Percentiles rank a stretch among this genome's conserved stretches.
Evolutionary conservation across 192 early-diverging fungal species (phyloP).

Genomic region (Gamsiella multidivaricata): DNA sequence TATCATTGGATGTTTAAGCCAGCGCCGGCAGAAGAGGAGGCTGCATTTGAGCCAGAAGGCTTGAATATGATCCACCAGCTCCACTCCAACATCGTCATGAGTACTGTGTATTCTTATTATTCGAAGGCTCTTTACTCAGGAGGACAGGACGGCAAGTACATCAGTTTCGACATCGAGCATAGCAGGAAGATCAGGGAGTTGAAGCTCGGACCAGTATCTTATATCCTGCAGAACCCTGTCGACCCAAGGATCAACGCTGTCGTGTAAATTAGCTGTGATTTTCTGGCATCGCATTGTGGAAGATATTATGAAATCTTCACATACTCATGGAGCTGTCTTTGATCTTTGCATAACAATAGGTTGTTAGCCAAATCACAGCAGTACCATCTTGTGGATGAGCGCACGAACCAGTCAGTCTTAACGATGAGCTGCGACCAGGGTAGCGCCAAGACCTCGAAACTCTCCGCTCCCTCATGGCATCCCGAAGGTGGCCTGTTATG

Average conservation of each 20-base stretch:
- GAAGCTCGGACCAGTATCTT: slow-evolving; percentile 2
- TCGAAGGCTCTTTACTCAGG: slow-evolving; percentile 21
- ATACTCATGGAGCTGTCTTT: background rate
- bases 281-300: too few relatives aligned
- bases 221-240: slow-evolving; percentile 26
- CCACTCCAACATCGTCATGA: slow-evolving; percentile 6
- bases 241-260: slow-evolving; percentile 34
- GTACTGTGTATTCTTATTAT: slow-evolving; percentile 10
- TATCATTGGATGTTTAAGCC: slow-evolving; percentile 28
- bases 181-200: background rate
- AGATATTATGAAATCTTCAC: too few relatives aligned
- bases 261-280: slow-evolving; percentile 24
- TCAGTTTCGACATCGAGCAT: slow-evolving; percentile 17
- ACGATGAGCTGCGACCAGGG: slow-evolving; percentile 4
- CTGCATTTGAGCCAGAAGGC: background rate
- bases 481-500: slow-evolving; percentile 35
- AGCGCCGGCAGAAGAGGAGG: background rate
- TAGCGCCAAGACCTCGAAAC: background rate
- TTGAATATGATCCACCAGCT: slow-evolving; percentile 2
- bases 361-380: background rate
- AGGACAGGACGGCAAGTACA: slow-evolving; percentile 13
- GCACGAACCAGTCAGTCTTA: background rate
- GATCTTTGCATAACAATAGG: background rate
- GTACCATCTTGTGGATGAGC: slow-evolving; percentile 25
- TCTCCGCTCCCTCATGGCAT: slow-evolving; percentile 34